Conservation (phyloP, 208 protist species). For the Trypanosoma platydactyli region DNA sequence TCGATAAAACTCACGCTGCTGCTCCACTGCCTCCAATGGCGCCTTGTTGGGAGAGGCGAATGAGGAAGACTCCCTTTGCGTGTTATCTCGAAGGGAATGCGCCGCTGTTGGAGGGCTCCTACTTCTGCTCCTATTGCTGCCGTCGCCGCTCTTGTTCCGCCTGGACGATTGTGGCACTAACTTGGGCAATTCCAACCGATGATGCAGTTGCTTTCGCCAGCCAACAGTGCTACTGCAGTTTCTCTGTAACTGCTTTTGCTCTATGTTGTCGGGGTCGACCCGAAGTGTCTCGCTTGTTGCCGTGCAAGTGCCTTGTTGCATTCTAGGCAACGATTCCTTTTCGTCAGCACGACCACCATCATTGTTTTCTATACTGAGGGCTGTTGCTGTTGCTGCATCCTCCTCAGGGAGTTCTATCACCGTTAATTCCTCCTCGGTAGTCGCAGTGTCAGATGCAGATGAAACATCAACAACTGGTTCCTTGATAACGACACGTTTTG, state of each 20-base stretch:
- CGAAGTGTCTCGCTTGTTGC: no score
- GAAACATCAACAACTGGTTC: not conserved
- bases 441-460: no score
- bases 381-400: no score
- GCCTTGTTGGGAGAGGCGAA: constrained; percentile 4
- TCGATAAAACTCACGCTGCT: constrained; percentile 44
- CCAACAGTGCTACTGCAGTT: no score
- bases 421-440: not conserved
- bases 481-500: constrained; percentile 1
- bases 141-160: not conserved
- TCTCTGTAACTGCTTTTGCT: not conserved
- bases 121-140: not conserved
- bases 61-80: not conserved
- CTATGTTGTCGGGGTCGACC: not conserved
- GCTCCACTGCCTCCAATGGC: constrained; percentile 12
- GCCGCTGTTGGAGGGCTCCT: not conserved
- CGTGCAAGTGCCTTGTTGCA: no score
- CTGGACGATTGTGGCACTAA: not conserved
- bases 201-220: not conserved
- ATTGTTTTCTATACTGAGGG: no score
- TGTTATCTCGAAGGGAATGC: not conserved
- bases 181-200: not conserved
- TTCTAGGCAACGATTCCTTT: no score
- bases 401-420: constrained; percentile 5
- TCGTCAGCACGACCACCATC: no score